Conservation (phyloP, 306 rosid genomes). For the Spatholobus suberectus region DNA sequence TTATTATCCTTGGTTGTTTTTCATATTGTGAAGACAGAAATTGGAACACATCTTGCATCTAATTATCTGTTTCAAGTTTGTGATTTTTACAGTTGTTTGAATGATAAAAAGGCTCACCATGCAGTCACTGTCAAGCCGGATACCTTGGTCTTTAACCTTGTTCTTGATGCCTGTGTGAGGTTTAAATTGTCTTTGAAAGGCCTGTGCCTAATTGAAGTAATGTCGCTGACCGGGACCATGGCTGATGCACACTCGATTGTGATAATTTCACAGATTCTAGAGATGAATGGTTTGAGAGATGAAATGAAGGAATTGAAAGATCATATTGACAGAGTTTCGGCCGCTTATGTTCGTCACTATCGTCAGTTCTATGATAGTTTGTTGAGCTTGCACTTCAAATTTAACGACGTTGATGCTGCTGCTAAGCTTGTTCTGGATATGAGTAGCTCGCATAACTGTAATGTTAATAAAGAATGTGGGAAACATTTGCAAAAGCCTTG, state of each 20-base stretch:
- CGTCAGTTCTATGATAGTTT: constrained; percentile 75
- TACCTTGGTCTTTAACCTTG: constrained; percentile 74
- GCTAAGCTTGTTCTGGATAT: constrained; percentile 70
- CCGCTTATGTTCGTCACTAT: constrained; percentile 61
- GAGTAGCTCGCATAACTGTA: constrained; percentile 49
- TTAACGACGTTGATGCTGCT: constrained; percentile 71
- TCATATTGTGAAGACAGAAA: constrained; percentile 75
- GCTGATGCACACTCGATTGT: constrained; percentile 80
- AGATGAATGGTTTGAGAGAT: constrained; percentile 79
- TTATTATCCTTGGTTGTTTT: constrained; percentile 60
- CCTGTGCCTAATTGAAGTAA: constrained; percentile 60
- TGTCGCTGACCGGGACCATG: constrained; percentile 59
- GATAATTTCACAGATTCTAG: constrained; percentile 67
- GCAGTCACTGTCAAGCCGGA: constrained; percentile 56
- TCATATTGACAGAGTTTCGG: constrained; percentile 57
- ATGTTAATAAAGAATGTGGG: constrained; percentile 40
- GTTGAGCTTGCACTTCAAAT: constrained; percentile 86
- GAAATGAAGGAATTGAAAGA: constrained; percentile 68
- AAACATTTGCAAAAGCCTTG: constrained; percentile 46
- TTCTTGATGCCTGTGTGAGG: constrained; percentile 84
- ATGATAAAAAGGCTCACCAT: constrained; percentile 42
- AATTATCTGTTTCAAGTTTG: constrained; percentile 71
- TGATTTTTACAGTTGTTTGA: constrained; percentile 50
- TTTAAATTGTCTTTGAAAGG: constrained; percentile 73
- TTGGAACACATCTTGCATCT: constrained; percentile 69